These are phyloP conservation scores for Rhododendron williamsianum DNA, from an alignment of 148 eudicot genomes.

Conservation along the genomic window DNA sequence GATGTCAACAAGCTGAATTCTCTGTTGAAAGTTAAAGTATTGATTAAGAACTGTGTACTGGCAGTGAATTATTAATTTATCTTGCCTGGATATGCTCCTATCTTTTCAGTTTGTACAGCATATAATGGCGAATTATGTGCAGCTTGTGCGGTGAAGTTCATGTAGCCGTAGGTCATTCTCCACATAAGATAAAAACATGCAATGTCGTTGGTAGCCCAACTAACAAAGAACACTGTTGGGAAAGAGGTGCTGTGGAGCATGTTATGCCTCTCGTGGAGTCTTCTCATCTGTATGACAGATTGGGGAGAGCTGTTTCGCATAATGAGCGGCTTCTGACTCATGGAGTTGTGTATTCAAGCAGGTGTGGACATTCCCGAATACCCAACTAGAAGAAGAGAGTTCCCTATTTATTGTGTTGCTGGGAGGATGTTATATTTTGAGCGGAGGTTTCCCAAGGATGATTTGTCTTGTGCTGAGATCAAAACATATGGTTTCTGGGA, in stretches of 20 bases:
- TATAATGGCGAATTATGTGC: conserved; percentile 12
- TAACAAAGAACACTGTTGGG: conserved; percentile 44
- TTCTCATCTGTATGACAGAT: conserved; percentile 39
- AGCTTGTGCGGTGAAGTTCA: conserved; percentile 43
- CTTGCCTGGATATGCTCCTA: not conserved
- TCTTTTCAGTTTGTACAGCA: not conserved
- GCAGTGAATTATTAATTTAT: not conserved
- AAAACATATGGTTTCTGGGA: conserved; percentile 29
- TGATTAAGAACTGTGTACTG: not conserved
- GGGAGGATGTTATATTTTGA: conserved; percentile 39
- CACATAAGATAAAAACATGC: conserved; percentile 42
- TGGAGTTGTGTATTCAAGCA: conserved; percentile 44
- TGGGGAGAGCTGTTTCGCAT: conserved; percentile 47
- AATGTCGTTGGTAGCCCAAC: conserved; percentile 23
- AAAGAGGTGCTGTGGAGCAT: conserved; percentile 28
- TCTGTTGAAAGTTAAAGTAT: not conserved
- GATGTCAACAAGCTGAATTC: not conserved
- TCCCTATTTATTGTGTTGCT: conserved; percentile 40
- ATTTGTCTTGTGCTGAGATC: conserved; percentile 9
- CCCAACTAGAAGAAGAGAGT: conserved; percentile 40
- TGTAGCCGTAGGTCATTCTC: conserved; percentile 23
- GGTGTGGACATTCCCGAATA: conserved; percentile 37
- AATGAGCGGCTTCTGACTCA: conserved; percentile 33
- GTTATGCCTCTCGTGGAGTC: conserved; percentile 36
- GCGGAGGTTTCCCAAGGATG: conserved; percentile 34